Evolutionary conservation across 495 filamentous ascomycete species (phyloP), one percentile per base, ranked within the genome.

Genomic region (Xeromyces bisporus): DNA sequence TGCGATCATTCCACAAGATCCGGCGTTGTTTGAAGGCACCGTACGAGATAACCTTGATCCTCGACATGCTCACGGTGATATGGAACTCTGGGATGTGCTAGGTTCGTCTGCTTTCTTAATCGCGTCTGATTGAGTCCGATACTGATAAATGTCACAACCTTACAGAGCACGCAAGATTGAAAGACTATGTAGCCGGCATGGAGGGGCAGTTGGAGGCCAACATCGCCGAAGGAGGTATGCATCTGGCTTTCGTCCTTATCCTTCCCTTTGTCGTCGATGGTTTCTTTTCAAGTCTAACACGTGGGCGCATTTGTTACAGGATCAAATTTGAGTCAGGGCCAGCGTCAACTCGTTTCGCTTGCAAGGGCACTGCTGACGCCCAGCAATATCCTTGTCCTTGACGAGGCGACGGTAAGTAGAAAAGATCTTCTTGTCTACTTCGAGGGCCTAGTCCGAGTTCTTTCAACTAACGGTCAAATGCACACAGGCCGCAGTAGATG

Each of bases 1-100:
- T 23, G 86, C 91, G 25, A 99, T 99, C 53, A 99, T 99, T 42
- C 91, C 91, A 12, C 91, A 99, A 47, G 91, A 99, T 58, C 85
- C 91, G 29, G 85, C 87, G 43, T 70, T 99, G 43, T 99, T 99
- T 44, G 84, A 96, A 60, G 91, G 91, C 27, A 87, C 85, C 11
- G 66, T 99, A 39, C 71, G 91, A 43, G 91, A 96, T 53, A 99
- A 99, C 50, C 67, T 99, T 21, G 91, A 99, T 48, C 91, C 91
- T 20, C 80, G 79, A 21, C 77, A 91, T 54, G 83, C 86, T 31
- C 87, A 96, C 47, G 89, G 92, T 53, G 91, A 99, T 49, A 93
- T 85, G 7, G 91, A 94, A 48, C 71, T 99, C 10, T 99, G 91
- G 91, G 86, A 80, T 43, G 91, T 93, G 23, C 66, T 99, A 29